These are phyloP conservation scores for Sporothrix inflata DNA, from an alignment of 2,329 filamentous ascomycete genomes.

Conservation along the genomic window DNA sequence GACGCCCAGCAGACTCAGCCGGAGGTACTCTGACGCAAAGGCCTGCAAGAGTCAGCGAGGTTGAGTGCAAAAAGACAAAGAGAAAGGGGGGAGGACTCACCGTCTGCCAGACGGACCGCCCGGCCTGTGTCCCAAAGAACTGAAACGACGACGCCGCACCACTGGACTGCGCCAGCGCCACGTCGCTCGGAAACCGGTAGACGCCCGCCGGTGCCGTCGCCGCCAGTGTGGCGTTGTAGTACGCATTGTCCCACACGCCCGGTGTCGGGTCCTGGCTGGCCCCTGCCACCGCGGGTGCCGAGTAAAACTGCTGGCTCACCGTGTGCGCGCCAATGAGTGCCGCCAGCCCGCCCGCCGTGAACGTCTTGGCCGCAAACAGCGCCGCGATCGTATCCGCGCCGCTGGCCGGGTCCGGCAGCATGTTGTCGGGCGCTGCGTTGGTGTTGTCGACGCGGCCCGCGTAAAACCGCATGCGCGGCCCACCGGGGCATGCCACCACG, in stretches of 20 bases:
- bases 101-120: constrained; percentile 48
- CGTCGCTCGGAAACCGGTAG: constrained; percentile 48
- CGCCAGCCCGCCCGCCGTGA: constrained; percentile 52
- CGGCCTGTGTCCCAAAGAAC: constrained; percentile 42
- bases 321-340: constrained; percentile 60
- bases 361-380: constrained; percentile 54
- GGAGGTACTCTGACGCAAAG: constrained; percentile 56
- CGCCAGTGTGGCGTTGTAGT: constrained; percentile 49
- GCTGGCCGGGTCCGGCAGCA: constrained; percentile 49
- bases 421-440: constrained; percentile 46
- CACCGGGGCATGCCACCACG: constrained; percentile 54
- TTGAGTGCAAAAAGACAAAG: too few species aligned
- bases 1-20: constrained; percentile 58
- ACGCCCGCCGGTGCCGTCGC: constrained; percentile 37
- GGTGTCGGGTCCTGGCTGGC: constrained; percentile 52
- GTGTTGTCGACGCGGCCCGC: constrained; percentile 52
- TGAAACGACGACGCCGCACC: constrained; percentile 44
- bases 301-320: constrained; percentile 50
- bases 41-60: too few species aligned
- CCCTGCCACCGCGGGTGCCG: constrained; percentile 44
- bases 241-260: constrained; percentile 54
- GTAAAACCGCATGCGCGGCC: constrained; percentile 52
- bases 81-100: constrained; percentile 36
- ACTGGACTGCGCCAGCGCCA: constrained; percentile 45
- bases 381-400: constrained; percentile 48